Conservation (phyloP, 192 early-diverging fungal species). For the Diversispora epigaea region DNA sequence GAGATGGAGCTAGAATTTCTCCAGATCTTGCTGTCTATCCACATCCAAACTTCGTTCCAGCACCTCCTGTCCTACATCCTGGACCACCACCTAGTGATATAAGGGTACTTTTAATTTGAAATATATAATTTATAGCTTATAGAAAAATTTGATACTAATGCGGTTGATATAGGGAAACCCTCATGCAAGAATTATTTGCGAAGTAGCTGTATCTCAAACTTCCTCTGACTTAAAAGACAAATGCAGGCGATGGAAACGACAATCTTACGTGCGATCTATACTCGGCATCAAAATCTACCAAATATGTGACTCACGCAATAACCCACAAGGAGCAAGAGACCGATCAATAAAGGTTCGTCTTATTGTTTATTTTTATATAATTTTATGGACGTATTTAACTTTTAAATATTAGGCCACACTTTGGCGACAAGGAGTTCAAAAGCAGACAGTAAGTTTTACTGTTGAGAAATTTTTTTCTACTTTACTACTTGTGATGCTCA, state of each 20-base stretch:
- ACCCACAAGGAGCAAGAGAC: conserved; percentile 20
- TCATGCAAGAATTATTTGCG: conserved; percentile 20
- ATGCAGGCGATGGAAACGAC: conserved; percentile 9
- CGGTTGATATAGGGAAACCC: conserved; percentile 28
- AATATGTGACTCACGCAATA: conserved; percentile 1
- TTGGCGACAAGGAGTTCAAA: conserved; percentile 19
- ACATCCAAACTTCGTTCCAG: too few species aligned
- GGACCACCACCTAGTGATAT: too few species aligned
- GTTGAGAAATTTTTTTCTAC: background rate
- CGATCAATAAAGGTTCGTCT: conserved; percentile 21
- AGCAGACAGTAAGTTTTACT: conserved; percentile 8
- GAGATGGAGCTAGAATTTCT: too few species aligned
- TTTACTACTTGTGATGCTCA: conserved; percentile 1
- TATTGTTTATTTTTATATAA: conserved; percentile 23
- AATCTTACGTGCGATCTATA: conserved; percentile 15
- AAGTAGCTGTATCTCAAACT: conserved; percentile 8
- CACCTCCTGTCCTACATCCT: too few species aligned
- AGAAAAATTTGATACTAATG: background rate
- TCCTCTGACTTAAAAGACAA: conserved; percentile 22
- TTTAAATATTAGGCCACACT: conserved; percentile 30
- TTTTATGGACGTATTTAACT: conserved; percentile 6
- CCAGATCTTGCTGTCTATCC: too few species aligned
- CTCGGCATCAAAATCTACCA: conserved; percentile 23
- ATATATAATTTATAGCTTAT: background rate
- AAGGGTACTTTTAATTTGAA: background rate